Evolutionary conservation across 106 monocot genomes (phyloP).

Genomic region (Allium cepa): DNA sequence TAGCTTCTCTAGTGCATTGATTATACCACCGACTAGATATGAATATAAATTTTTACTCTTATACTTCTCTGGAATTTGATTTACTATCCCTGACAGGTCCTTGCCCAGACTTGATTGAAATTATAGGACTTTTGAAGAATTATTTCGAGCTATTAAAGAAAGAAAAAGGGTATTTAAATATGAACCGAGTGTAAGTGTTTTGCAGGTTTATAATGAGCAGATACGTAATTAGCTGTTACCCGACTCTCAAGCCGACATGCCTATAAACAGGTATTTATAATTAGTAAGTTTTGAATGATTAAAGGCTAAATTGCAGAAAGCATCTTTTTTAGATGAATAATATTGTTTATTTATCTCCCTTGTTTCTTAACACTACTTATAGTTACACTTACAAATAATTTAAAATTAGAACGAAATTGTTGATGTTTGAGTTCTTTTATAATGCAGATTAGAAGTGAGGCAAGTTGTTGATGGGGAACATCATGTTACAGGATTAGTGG

Average conservation of each 20-base stretch:
- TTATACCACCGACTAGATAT: too few relatives aligned
- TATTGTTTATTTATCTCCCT: too few relatives aligned
- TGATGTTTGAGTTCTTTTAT: not conserved
- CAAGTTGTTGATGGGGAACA: conserved; percentile 74
- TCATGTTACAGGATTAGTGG: conserved; percentile 81
- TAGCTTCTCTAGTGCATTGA: too few relatives aligned
- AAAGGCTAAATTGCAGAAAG: not conserved
- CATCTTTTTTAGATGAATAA: too few relatives aligned
- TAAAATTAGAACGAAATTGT: not conserved
- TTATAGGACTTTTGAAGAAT: conserved; percentile 68
- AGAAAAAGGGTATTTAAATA: conserved; percentile 45
- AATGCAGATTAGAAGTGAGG: conserved; percentile 54
- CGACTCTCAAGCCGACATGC: conserved; percentile 43
- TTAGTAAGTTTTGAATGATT: not conserved
- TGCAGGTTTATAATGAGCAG: conserved; percentile 92
- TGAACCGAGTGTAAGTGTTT: conserved; percentile 64
- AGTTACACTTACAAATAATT: not conserved
- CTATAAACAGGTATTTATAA: conserved; percentile 40
- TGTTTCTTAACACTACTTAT: too few relatives aligned
- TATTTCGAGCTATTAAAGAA: conserved; percentile 76
- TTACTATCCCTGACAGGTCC: too few relatives aligned
- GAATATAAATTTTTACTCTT: too few relatives aligned
- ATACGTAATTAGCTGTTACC: conserved; percentile 66
- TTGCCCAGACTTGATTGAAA: conserved; percentile 18
- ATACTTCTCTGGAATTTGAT: too few relatives aligned